A percentile compares a stretch with the other conserved stretches of the same genome.
phyloP scores from a whole-genome alignment of 2,329 filamentous ascomycete species.

The Zymoseptoria crescenta region DNA sequence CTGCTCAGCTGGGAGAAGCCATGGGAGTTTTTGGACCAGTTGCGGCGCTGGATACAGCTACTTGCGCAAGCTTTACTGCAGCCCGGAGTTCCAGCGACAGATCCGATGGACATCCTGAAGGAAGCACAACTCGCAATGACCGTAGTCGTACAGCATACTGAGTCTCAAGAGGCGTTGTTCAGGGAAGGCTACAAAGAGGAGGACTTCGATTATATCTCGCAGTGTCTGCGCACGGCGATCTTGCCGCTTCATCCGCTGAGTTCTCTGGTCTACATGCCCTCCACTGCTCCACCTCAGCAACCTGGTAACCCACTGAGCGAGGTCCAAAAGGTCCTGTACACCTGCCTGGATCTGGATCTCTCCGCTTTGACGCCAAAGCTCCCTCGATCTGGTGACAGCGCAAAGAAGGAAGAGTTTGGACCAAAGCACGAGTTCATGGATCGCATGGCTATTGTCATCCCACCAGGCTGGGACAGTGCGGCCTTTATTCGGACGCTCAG shows the following conservation, averaged over 20 bases:
- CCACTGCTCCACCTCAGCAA: conserved; percentile 27
- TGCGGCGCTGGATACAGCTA: conserved; percentile 83
- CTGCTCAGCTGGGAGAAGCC: conserved; percentile 94
- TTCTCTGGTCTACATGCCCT: conserved; percentile 40
- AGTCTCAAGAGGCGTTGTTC: conserved; percentile 85
- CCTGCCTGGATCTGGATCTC: conserved; percentile 54
- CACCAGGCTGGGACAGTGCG: conserved; percentile 97
- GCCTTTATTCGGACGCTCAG: conserved; percentile 89
- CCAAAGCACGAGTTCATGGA: conserved; percentile 53
- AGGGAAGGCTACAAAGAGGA: conserved; percentile 93
- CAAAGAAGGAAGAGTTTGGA: conserved; percentile 44
- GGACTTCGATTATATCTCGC: conserved; percentile 90
- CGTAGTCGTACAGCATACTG: conserved; percentile 92
- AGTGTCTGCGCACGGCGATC: conserved; percentile 82
- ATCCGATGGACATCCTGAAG: conserved; percentile 76
- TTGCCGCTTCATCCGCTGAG: conserved; percentile 59
- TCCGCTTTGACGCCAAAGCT: conserved; percentile 18
- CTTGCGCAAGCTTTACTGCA: conserved; percentile 66
- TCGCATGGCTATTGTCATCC: conserved; percentile 86
- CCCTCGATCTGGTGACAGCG: conserved; percentile 50
- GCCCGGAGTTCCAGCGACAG: conserved; percentile 48
- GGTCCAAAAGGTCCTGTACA: conserved; percentile 73
- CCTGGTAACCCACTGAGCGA: conserved; percentile 26
- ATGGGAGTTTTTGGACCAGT: conserved; percentile 82
- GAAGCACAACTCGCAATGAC: conserved; percentile 84